Evolutionary conservation across 495 filamentous ascomycete genomes (phyloP), one percentile per base, ranked within the genome.

Genomic region (Xylaria cubensis): DNA sequence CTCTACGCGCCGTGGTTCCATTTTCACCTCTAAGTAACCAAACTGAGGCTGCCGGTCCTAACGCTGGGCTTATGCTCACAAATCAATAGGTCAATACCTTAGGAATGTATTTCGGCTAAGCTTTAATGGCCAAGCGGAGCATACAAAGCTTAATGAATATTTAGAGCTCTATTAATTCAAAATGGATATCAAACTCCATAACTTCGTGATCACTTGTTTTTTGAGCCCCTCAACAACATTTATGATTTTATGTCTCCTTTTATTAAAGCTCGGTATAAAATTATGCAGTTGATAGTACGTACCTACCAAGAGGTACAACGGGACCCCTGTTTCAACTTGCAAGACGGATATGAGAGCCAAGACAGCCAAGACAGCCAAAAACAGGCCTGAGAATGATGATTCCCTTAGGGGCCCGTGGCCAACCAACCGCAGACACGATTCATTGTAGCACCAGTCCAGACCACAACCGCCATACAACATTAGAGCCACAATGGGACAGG

Each of bases 341-440:
- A 7, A 63, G 59, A 42, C 12, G 7, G 12, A 63, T 44, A 44
- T 64, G 36, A 61, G 56, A 61, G 58, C 58, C 58, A 61, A 58
- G 58, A 61, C 19, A 36, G 55, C 55, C 55, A 58, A 62, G 58
- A 62, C 58, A 39, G 10, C 34, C 44, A 42, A 67, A 67, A 67
- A 44, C 48, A 55, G 19, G 50, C 50, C 29, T 32, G 42, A 42
- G 13, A 34, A 46, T 46, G 24, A 64, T 41, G 1, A 13, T 26
- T 44, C 21, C 32, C 32, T 44, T 19, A 21, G 41, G 17, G 8
- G 5, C 53, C 50, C 53, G 15, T 3, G 24, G 15, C 53, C 36
- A 59, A 69, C 51, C 67, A 69, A 41, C 51, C 26, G 53, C 39
- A 59, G 36, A 58, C 67, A 69, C 67, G 67, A 53, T 24, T 13